Base-by-base conservation (phyloP, 2,329 filamentous ascomycete genomes). In the Aspergillus ibericus region DNA sequence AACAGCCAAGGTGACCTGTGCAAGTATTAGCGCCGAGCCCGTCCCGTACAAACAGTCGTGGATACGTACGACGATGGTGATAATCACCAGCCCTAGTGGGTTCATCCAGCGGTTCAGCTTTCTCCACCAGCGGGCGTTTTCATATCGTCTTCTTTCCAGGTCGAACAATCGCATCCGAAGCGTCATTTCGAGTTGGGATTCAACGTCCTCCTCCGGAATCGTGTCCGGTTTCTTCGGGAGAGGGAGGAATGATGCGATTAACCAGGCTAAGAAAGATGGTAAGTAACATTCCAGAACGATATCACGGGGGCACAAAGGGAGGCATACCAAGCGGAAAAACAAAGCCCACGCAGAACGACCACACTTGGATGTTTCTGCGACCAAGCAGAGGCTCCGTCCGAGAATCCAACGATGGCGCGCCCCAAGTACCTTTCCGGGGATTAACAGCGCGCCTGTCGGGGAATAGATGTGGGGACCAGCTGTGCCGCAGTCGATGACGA, bases 271-370 rank as follows among this genome's bases (percentile, higher is more conserved):
- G 57, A 48, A 42, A 49, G 4, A 35, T 67, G 51, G 40, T 55
- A 69, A 61, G 54, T 46, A 48, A 25, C 22, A 48, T 36, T 20
- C 9, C 5, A 29, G n/a, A 4, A 22, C 6, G 25, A 15, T 29
- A 15, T 35, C 9, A 40, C 27, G 16, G 29, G n/a, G 18, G 29
- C 27, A 7, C 20, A 16, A 16, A 32, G 7, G 5, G 16, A 48
- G 29, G 74, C 85, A 75, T 77, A 89, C 86, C 81, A 60, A 92
- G 82, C 5, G 91, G 92, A 68, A 92, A 85, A 48, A 93, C 78
- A 69, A 96, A 96, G 22, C 92, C 92, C 48, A 88, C 42, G 56
- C 87, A 85, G 75, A 96, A 96, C 50, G 91, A 78, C 53, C 89
- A 79, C 29, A 93, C 83, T 73, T 96, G 92, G 48, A 86, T 77